Evolutionary conservation across 1,284 basidiomycete genomes (phyloP).

Genomic region (Puccinia hordei): DNA sequence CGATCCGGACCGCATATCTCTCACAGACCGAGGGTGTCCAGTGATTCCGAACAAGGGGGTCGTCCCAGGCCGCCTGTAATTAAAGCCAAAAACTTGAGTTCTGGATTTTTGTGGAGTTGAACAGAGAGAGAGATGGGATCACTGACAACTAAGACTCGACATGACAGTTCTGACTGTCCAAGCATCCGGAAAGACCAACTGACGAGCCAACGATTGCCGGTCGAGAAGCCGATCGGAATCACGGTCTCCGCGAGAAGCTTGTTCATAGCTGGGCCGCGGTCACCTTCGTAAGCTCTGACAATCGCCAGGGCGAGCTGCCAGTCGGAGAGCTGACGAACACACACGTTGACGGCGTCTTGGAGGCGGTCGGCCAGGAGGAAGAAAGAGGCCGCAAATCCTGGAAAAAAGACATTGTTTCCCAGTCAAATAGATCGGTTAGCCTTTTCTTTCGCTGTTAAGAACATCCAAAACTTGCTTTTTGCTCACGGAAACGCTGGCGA

Average conservation of each 20-base stretch:
- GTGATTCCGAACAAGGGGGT: background rate
- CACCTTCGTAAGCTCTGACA: constrained; percentile 78
- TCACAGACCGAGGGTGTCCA: background rate
- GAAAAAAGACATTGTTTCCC: background rate
- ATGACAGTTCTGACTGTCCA: constrained; percentile 77
- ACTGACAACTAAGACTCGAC: constrained; percentile 74
- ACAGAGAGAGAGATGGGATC: background rate
- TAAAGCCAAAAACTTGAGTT: background rate
- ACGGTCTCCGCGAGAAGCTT: constrained; percentile 73
- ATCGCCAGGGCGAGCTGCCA: constrained; percentile 86
- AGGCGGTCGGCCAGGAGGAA: constrained; percentile 87
- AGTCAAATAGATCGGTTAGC: background rate
- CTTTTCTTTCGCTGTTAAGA: background rate
- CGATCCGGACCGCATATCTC: background rate
- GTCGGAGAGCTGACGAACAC: constrained; percentile 82
- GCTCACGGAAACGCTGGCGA: constrained; percentile 84
- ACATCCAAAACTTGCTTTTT: background rate
- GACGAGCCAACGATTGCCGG: constrained; percentile 91
- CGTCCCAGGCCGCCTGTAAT: constrained; percentile 16
- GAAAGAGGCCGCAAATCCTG: constrained; percentile 95
- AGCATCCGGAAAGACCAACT: constrained; percentile 95
- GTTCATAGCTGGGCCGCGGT: constrained; percentile 75
- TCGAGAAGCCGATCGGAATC: constrained; percentile 77
- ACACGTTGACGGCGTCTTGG: constrained; percentile 89
- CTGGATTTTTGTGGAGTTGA: background rate